phyloP scores from a whole-genome alignment of 2,329 filamentous ascomycete species.

The Aspergillus sp. region DNA sequence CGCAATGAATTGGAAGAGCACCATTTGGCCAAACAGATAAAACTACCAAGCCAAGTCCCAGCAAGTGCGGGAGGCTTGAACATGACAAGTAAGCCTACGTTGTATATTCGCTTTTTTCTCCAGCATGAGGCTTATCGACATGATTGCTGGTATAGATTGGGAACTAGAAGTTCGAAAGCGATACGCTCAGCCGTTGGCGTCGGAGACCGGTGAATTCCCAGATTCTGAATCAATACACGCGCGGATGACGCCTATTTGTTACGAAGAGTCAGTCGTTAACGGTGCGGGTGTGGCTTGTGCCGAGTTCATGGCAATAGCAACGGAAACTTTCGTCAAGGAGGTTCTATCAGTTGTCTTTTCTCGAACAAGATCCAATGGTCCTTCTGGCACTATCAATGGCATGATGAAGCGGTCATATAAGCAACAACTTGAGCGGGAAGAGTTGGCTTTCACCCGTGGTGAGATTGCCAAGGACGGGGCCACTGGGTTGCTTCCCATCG shows the following conservation, averaged over 20 bases:
- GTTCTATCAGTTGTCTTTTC: conserved; percentile 56
- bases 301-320: conserved; percentile 60
- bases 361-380: conserved; percentile 56
- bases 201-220: conserved; percentile 64
- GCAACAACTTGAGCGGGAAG: conserved; percentile 72
- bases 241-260: conserved; percentile 65
- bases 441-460: conserved; percentile 69
- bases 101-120: conserved; percentile 9
- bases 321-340: conserved; percentile 64
- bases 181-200: conserved; percentile 61
- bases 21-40: conserved; percentile 48
- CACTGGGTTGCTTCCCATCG: conserved; percentile 74
- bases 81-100: conserved; percentile 65
- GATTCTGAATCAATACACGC: conserved; percentile 56
- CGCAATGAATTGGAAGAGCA: conserved; percentile 44
- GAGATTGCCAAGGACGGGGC: conserved; percentile 70
- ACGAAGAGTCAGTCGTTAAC: conserved; percentile 60
- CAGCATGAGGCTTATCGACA: conserved; percentile 16
- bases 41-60: conserved; percentile 62
- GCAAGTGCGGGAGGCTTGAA: conserved; percentile 72
- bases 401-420: conserved; percentile 79
- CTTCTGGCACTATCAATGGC: conserved; percentile 65
- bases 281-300: conserved; percentile 56
- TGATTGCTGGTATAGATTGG: conserved; percentile 48
- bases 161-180: conserved; percentile 66